A percentile compares a stretch with the other conserved stretches of the same genome.
Conservation (phyloP, 1,284 basidiomycete genomes). For the Cutaneotrichosporon spelunceum region DNA sequence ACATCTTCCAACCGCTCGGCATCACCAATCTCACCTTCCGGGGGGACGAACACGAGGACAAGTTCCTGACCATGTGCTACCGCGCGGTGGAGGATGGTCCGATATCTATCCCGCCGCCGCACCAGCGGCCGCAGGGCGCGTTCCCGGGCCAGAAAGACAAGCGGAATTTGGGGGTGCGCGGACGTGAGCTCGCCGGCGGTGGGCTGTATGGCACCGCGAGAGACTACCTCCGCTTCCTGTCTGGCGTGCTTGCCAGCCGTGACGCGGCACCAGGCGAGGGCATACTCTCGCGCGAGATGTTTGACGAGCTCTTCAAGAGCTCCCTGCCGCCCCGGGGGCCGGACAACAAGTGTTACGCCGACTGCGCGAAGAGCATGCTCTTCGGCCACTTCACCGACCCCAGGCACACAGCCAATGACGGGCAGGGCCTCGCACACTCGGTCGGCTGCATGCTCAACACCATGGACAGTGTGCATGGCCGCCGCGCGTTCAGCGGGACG, state of each 20-base stretch:
- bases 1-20: slow-evolving; percentile 42
- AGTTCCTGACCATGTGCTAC: slow-evolving; percentile 15
- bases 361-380: slow-evolving; percentile 18
- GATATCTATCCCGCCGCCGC: background rate
- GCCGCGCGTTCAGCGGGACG: slow-evolving; percentile 25
- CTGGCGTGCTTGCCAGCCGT: slow-evolving; percentile 16
- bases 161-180: background rate
- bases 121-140: slow-evolving; percentile 6
- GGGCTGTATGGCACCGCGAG: slow-evolving; percentile 23
- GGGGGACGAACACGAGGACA: slow-evolving; percentile 22
- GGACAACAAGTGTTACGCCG: slow-evolving; percentile 11
- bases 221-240: slow-evolving; percentile 26
- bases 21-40: slow-evolving; percentile 37
- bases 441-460: slow-evolving; percentile 20
- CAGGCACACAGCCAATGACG: slow-evolving; percentile 15
- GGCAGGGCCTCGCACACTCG: slow-evolving; percentile 13
- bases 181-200: slow-evolving; percentile 19
- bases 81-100: background rate
- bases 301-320: slow-evolving; percentile 30
- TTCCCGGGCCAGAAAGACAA: background rate
- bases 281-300: slow-evolving; percentile 26
- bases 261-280: slow-evolving; percentile 14
- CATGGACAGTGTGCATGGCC: slow-evolving; percentile 18
- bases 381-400: slow-evolving; percentile 19
- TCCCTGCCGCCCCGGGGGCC: slow-evolving; percentile 19